A percentile compares a stretch with the other conserved stretches of the same genome.
Conservation (phyloP, 805 yeast genomes). For the Myxozyma neglecta region DNA sequence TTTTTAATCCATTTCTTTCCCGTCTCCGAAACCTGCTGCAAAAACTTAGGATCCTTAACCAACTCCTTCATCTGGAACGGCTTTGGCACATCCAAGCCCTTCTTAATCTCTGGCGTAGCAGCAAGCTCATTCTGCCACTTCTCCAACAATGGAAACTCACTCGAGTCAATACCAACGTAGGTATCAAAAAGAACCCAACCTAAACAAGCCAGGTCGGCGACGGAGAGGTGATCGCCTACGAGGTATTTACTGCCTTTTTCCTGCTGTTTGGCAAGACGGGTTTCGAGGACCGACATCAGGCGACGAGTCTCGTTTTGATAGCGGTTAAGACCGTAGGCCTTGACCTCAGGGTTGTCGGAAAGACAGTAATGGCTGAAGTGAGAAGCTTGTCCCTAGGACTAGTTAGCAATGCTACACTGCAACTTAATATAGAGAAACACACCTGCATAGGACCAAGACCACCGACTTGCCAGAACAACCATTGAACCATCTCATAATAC, state of each 20-base stretch:
- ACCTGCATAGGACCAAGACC: conserved; percentile 50
- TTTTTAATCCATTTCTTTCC: conserved; percentile 14
- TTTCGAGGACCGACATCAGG: conserved; percentile 56
- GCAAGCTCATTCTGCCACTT: conserved; percentile 90
- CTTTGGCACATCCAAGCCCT: conserved; percentile 35
- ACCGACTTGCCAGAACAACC: conserved; percentile 28
- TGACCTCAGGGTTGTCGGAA: conserved; percentile 43
- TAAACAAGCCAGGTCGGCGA: conserved; percentile 46
- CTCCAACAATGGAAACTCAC: conserved; percentile 61
- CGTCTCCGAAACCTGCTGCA: not conserved
- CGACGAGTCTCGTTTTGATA: conserved; percentile 54
- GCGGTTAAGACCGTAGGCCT: conserved; percentile 56
- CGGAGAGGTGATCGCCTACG: conserved; percentile 58
- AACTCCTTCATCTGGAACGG: conserved; percentile 15
- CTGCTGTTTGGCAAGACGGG: conserved; percentile 42
- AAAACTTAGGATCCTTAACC: conserved; percentile 10
- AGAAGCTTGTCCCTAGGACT: conserved; percentile 57
- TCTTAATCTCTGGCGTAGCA: conserved; percentile 76
- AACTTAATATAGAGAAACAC: conserved; percentile 37
- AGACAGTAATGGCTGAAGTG: conserved; percentile 50
- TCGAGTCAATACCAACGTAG: conserved; percentile 18
- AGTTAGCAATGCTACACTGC: not conserved
- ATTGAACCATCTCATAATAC: conserved; percentile 45
- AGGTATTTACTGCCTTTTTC: conserved; percentile 51
- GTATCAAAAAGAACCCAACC: conserved; percentile 20